Base-by-base conservation (phyloP, 257 asterid species). In the Solanum bukasovii region DNA sequence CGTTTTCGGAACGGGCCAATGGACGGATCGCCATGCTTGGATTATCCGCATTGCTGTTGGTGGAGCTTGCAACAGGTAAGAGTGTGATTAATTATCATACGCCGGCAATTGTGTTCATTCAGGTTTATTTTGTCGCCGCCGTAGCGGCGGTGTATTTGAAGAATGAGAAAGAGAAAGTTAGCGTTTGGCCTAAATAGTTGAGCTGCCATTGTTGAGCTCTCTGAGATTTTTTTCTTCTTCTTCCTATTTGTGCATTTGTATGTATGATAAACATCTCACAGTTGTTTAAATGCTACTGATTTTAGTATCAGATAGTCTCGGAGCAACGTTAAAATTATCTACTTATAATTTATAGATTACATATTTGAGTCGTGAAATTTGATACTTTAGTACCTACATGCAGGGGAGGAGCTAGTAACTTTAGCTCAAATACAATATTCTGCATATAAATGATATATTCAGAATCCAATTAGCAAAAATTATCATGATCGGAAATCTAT, bases 21-120 rank as follows among this genome's bases (percentile, higher is more conserved):
- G 98, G 99, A 1, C 93, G 98, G 91, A 89, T 94, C 2, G 98
- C 98, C n/a, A 67, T 91, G 31, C 92, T 97, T 14, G 99, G 98
- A 7, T 72, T 97, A 16, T 7, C 95, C n/a, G 98, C 98, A 37
- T 73, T 97, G 95, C 12, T 97, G 10, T 25, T 93, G 90, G 99
- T 97, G 91, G 99, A 97, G 94, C 93, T 96, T 31, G 98, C 98
- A 0, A 96, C 99, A 85, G 99, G 99, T 63, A 89, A 94, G 92
- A 88, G 96, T 0, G 99, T 96, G 87, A 90, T 97, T 7, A 96
- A 93, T 42, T 96, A 96, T 29, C 99, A 97, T n/a, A 89, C 99
- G 13, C 98, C 99, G 78, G 63, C 98, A 4, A 93, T 97, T 86
- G 86, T 97, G 23, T 91, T 95, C 86, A 84, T 96, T 88, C 99